Evolutionary conservation across 352 stramenopile genomes (phyloP), one percentile per base, ranked within the genome.

Genomic region (Phytopythium sindhum): DNA sequence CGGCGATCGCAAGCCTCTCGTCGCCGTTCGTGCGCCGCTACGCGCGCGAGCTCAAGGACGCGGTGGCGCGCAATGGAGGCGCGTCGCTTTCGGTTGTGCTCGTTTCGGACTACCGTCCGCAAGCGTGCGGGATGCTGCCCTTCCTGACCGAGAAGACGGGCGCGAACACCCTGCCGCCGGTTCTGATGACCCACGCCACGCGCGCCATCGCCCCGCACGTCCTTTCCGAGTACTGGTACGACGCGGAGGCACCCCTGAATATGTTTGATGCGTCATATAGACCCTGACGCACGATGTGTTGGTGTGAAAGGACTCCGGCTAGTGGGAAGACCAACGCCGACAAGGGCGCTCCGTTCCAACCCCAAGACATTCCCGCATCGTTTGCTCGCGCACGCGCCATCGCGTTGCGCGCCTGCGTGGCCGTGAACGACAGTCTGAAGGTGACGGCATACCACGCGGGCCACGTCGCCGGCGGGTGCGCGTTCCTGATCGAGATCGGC

Each of bases 371-470:
- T 41, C 57, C 55, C 19, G 50, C 68, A 26, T 61, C 77, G 3
- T 91, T 93, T 69, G 69, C 62, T 35, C 88, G 85, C 55, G 69
- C 68, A 24, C 83, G 77, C 28, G 70, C 70, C 0, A 66, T 89
- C 23, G 72, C 62, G 0, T 66, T 91, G 31, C 89, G 90, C 62
- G 77, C 84, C 2, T 72, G 67, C 37, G 73, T 86, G 21, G 60
- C 78, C 14, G 71, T 92, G 28, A 91, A 75, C 33, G 82, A 91
- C 17, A 65, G 86, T 23, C 33, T 96, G 6, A 92, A 88, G 58
- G 69, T 96, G 42, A 91, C 88, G 1, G 80, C 88, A n/a, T 91
- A 87, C 58, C 88, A 94, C 37, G 77, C 86, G 2, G 88, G 88
- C 0, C 86, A 96, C 63, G 82, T 91, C 33, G 81, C 76, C 2